A percentile compares a stretch with the other conserved stretches of the same genome.
Evolutionary conservation across 2,329 filamentous ascomycete species (phyloP).

Genomic region (Drechslerella coelobrocha): DNA sequence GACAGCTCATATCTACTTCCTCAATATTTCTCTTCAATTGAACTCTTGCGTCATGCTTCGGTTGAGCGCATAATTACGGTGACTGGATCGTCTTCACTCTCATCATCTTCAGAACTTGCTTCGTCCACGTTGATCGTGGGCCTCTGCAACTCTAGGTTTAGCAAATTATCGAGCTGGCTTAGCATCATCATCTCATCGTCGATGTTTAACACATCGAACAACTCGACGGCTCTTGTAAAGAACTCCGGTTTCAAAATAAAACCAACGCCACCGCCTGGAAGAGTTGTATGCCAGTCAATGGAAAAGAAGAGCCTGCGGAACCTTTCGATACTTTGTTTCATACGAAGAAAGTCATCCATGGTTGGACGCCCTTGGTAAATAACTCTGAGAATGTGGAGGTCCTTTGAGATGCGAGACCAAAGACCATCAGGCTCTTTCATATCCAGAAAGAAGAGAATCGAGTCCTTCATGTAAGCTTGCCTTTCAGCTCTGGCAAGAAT

Average conservation of each 20-base stretch:
- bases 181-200: conserved; percentile 1
- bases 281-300: not conserved
- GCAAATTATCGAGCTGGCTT: not conserved
- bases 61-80: too few species aligned
- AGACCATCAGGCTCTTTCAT: not conserved
- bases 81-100: not conserved
- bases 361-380: conserved; percentile 10
- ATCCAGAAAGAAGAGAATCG: conserved; percentile 14
- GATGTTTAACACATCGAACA: conserved; percentile 16
- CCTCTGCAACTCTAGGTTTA: not conserved
- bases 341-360: conserved; percentile 1
- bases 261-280: not conserved
- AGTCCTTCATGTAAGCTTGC: conserved; percentile 1
- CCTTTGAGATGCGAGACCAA: conserved; percentile 1
- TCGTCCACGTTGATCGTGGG: not conserved
- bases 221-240: not conserved
- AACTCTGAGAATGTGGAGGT: conserved; percentile 1
- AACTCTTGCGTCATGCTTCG: too few species aligned
- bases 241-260: not conserved
- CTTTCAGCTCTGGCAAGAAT: conserved; percentile 27
- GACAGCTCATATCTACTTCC: too few species aligned
- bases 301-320: conserved; percentile 21
- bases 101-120: not conserved
- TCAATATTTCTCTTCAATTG: too few species aligned
- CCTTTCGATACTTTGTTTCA: conserved; percentile 21